Evolutionary conservation across 768 basidiomycete species (phyloP).

Genomic region (Termitomyces sp.): DNA sequence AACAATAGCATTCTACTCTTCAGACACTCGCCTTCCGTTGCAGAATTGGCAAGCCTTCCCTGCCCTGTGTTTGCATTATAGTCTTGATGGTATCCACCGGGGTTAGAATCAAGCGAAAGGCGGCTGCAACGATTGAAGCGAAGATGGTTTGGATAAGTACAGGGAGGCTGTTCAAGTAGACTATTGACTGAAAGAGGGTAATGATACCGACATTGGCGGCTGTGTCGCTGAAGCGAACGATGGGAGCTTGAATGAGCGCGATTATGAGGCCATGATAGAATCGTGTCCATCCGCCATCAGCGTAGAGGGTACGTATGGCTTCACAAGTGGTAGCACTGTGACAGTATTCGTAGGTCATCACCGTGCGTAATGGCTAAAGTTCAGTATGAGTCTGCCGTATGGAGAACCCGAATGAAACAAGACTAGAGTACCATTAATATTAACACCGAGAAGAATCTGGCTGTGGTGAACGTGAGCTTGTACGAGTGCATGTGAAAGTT

Average conservation of each 20-base stretch:
- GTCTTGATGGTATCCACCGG: slow-evolving; percentile 95
- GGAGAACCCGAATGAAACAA: not conserved
- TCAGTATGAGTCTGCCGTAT: not conserved
- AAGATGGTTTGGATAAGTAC: slow-evolving; percentile 69
- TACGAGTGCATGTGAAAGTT: not conserved
- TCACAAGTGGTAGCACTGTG: slow-evolving; percentile 70
- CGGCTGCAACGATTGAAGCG: slow-evolving; percentile 71
- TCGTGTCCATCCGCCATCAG: slow-evolving; percentile 73
- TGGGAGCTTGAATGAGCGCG: slow-evolving; percentile 81
- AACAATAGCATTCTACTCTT: not conserved
- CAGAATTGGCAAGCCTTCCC: slow-evolving; percentile 59
- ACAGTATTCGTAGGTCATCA: slow-evolving; percentile 96
- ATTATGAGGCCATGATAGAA: slow-evolving; percentile 87
- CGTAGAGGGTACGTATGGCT: slow-evolving; percentile 61
- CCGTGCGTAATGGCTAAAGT: slow-evolving; percentile 71
- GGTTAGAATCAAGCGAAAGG: slow-evolving; percentile 85
- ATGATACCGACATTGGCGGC: slow-evolving; percentile 91
- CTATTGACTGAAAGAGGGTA: slow-evolving; percentile 73
- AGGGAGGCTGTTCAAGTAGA: slow-evolving; percentile 62
- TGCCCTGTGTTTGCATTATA: slow-evolving; percentile 88
- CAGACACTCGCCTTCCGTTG: slow-evolving; percentile 49
- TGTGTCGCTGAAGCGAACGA: slow-evolving; percentile 89
- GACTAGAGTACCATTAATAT: slow-evolving; percentile 58
- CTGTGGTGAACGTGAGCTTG: slow-evolving; percentile 26
- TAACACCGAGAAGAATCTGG: slow-evolving; percentile 92